Percentiles rank a stretch among this genome's conserved stretches.
These are phyloP conservation scores for Sugiyamaella mastotermitis DNA, from an alignment of 805 yeast species.

Conservation along the genomic window DNA sequence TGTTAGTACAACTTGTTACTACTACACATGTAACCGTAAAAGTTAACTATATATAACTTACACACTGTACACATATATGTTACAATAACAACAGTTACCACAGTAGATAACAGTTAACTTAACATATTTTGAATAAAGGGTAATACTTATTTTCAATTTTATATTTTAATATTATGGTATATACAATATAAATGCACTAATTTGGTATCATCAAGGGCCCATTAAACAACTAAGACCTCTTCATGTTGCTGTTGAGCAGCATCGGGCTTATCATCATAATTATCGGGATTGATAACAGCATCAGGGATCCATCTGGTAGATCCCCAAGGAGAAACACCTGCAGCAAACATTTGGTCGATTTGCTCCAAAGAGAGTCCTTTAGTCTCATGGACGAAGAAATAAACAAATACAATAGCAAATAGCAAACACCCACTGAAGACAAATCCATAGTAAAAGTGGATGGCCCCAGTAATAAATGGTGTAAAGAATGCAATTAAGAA, in stretches of 20 bases:
- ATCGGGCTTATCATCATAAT: background rate
- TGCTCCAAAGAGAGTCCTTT: constrained; percentile 78
- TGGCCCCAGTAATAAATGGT: constrained; percentile 54
- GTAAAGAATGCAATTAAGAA: constrained; percentile 61
- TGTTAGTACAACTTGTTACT: too few relatives aligned
- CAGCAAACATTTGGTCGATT: constrained; percentile 58
- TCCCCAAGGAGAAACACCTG: constrained; percentile 40
- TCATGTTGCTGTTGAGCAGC: background rate
- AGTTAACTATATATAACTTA: too few relatives aligned
- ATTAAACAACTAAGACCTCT: too few relatives aligned
- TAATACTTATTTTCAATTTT: too few relatives aligned
- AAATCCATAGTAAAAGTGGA: constrained; percentile 65
- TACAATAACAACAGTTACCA: too few relatives aligned
- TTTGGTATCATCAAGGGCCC: too few relatives aligned
- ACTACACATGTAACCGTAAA: too few relatives aligned
- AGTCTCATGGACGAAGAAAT: constrained; percentile 71
- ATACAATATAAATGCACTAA: too few relatives aligned
- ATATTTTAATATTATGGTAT: too few relatives aligned
- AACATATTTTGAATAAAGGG: too few relatives aligned
- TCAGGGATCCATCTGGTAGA: constrained; percentile 28
- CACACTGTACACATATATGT: too few relatives aligned
- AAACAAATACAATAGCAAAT: constrained; percentile 57
- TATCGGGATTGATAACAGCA: background rate
- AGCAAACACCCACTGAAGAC: constrained; percentile 58
- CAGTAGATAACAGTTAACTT: too few relatives aligned